Percentiles rank a stretch among this genome's conserved stretches.
Conservation (phyloP, 2,329 filamentous ascomycete genomes). For the Stachybotrys echinatus region DNA sequence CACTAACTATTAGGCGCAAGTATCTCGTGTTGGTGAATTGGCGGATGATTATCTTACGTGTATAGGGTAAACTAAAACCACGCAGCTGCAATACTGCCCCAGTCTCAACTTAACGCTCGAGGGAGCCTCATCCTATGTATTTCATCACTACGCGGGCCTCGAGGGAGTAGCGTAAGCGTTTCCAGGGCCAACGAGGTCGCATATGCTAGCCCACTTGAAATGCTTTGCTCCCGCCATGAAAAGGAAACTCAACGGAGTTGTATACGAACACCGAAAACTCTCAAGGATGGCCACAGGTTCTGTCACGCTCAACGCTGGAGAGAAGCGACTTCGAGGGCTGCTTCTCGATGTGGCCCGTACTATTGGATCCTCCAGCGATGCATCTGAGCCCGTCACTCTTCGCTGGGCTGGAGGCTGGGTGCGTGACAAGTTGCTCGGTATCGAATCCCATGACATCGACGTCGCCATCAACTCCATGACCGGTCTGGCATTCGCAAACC, state of each 20-base stretch:
- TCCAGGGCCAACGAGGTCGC: neutral
- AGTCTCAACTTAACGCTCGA: too few relatives aligned
- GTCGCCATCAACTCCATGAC: constrained; percentile 84
- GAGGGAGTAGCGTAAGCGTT: neutral
- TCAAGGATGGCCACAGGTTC: constrained; percentile 9
- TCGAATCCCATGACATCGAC: constrained; percentile 75
- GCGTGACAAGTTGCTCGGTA: constrained; percentile 72
- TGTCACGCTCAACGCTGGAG: constrained; percentile 59
- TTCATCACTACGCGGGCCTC: neutral
- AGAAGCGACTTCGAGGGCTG: constrained; percentile 67
- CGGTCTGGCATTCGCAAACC: constrained; percentile 67
- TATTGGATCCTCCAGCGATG: constrained; percentile 39
- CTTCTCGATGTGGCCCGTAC: constrained; percentile 76
- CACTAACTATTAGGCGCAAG: too few relatives aligned
- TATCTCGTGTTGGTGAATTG: too few relatives aligned
- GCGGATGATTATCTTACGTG: too few relatives aligned
- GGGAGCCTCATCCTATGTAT: neutral
- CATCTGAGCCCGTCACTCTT: constrained; percentile 54
- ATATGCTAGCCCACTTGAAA: constrained; percentile 16
- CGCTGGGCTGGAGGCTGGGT: constrained; percentile 87
- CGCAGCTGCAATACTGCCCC: too few relatives aligned
- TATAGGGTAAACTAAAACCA: too few relatives aligned
- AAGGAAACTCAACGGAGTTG: constrained; percentile 24
- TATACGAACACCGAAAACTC: constrained; percentile 12
- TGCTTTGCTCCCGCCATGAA: constrained; percentile 23